A percentile compares a stretch with the other conserved stretches of the same genome.
Evolutionary conservation across 2,329 filamentous ascomycete genomes (phyloP).

Genomic region (Corniculantispora saksenae): DNA sequence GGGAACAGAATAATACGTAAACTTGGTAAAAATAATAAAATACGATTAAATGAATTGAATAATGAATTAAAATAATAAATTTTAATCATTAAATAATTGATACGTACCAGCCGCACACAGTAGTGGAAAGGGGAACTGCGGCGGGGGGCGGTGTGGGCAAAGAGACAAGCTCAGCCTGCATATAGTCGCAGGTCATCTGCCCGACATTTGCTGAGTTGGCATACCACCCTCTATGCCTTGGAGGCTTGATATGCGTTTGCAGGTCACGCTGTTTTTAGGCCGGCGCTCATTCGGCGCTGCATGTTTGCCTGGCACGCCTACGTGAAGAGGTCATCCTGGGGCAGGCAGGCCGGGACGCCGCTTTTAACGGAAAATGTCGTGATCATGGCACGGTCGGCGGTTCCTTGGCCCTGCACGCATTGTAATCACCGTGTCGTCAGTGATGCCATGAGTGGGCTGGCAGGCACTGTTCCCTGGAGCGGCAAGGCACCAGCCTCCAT

Average conservation of each 20-base stretch:
- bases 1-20: not conserved
- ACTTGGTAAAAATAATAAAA: not conserved
- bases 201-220: constrained; percentile 38
- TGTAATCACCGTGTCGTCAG: not conserved
- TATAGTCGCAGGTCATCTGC: constrained; percentile 36
- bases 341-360: not conserved
- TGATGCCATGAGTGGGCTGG: not conserved
- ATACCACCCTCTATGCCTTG: constrained; percentile 24
- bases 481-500: constrained; percentile 3
- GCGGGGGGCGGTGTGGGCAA: constrained; percentile 14
- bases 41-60: constrained; percentile 2
- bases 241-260: constrained; percentile 21
- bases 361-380: not conserved
- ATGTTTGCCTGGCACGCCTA: not conserved
- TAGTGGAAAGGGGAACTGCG: constrained; percentile 1
- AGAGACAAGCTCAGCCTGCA: constrained; percentile 19
- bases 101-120: not conserved
- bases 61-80: constrained; percentile 7
- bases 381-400: not conserved
- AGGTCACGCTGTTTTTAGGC: constrained; percentile 18
- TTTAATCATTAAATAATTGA: constrained; percentile 4
- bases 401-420: not conserved
- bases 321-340: not conserved
- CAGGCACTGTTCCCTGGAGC: not conserved
- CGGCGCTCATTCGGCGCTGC: not conserved